Evolutionary conservation across 78 protist genomes (phyloP), one percentile per base, ranked within the genome.

Genomic region (Dictyostelium firmibasis): DNA sequence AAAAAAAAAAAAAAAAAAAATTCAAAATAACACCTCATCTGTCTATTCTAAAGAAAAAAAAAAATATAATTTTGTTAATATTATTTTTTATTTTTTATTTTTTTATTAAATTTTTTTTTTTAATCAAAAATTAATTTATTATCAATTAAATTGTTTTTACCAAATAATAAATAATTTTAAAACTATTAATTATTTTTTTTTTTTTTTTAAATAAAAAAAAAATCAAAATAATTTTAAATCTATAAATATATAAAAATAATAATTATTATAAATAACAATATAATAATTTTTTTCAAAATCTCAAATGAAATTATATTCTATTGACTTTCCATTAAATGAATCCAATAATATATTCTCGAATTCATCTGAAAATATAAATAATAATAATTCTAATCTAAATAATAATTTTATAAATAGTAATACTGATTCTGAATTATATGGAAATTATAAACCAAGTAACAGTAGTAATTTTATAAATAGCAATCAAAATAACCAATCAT

Each of bases 341-440:
- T 70, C 77, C 13, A 64, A 25, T n/a, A 64, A 64, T 64, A 64
- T 25, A 25, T 25, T 25, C 31, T 7, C 25, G 31, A 62, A 62
- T 62, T n/a, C 29, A 62, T 31, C 23, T 70, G 35, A 31, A 70
- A 70, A 67, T 64, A 64, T n/a, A 27, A 70, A 29, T 31, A 70
- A 25, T 70, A 70, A 70, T 31, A 31, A 70, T 70, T 70, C 62
- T 16, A 50, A 50, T 50, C 62, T n/a, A 50, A 50, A 50, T 50
- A 50, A 50, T 50, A 50, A 50, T 50, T 64, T 64, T 64, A 64
- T 70, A 70, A 36, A 38, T 29, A 76, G 82, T 76, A 33, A 76
- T n/a, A 38, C 82, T 23, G 82, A 76, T 11, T 36, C 82, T 76
- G 82, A 76, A 23, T 76, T 76, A 76, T 76, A 36, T 76, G 53